phyloP scores from a whole-genome alignment of 352 stramenopile genomes.

The Pythium apleroticum region DNA sequence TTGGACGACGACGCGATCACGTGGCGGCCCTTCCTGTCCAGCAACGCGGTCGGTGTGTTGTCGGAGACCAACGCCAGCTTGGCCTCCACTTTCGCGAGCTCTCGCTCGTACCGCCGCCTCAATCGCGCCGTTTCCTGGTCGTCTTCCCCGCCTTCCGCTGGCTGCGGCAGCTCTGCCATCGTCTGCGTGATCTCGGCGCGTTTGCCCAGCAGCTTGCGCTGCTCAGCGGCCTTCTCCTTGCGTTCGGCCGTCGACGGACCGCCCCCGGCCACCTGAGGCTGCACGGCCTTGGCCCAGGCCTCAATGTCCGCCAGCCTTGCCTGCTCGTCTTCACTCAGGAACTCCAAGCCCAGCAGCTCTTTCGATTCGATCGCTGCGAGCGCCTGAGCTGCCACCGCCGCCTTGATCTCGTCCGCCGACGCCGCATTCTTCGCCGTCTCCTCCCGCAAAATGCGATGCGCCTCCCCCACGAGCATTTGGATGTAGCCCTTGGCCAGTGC shows the following conservation, averaged over 20 bases:
- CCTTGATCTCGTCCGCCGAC: slow-evolving; percentile 13
- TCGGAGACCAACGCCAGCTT: slow-evolving; percentile 55
- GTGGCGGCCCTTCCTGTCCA: slow-evolving; percentile 55
- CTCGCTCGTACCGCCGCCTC: slow-evolving; percentile 49
- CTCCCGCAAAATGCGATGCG: slow-evolving; percentile 36
- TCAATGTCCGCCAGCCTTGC: slow-evolving; percentile 38
- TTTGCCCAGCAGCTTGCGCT: slow-evolving; percentile 66
- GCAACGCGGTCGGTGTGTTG: slow-evolving; percentile 45
- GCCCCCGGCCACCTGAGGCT: slow-evolving; percentile 15
- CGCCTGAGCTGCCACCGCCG: slow-evolving; percentile 33
- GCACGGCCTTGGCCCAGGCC: slow-evolving; percentile 35
- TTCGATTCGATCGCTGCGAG: slow-evolving; percentile 31
- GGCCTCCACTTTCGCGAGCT: slow-evolving; percentile 55
- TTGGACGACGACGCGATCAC: slow-evolving; percentile 55
- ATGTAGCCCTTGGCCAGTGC: slow-evolving; percentile 47
- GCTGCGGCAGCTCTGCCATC: slow-evolving; percentile 18
- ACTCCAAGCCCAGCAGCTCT: slow-evolving; percentile 31
- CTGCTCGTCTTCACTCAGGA: slow-evolving; percentile 33
- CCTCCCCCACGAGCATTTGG: slow-evolving; percentile 45
- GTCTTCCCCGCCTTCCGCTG: slow-evolving; percentile 22
- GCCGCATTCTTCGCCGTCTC: slow-evolving; percentile 23
- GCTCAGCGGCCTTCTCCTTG: slow-evolving; percentile 44
- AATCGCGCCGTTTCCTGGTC: slow-evolving; percentile 29
- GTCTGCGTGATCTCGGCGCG: slow-evolving; percentile 40
- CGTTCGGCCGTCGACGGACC: slow-evolving; percentile 21